phyloP scores from a whole-genome alignment of 306 rosid species.

The Mimosa pudica region DNA sequence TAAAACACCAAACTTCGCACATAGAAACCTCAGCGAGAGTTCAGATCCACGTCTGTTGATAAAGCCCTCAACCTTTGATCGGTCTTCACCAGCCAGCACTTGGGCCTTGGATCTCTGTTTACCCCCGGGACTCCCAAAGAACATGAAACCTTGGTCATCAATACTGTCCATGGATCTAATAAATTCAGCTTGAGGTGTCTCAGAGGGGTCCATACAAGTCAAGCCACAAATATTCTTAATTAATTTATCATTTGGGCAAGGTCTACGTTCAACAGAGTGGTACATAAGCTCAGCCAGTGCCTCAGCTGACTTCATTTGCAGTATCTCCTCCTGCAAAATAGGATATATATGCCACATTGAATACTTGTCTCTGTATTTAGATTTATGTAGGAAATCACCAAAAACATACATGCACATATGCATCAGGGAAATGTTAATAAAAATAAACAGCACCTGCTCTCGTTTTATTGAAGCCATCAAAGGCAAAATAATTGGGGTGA shows the following conservation, averaged over 20 bases:
- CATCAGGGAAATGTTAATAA: not conserved
- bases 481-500: conserved; percentile 89
- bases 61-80: conserved; percentile 88
- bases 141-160: conserved; percentile 85
- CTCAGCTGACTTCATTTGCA: conserved; percentile 92
- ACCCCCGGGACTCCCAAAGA: conserved; percentile 54
- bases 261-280: conserved; percentile 78
- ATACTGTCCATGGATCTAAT: conserved; percentile 74
- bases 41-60: conserved; percentile 97
- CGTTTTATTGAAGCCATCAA: conserved; percentile 94
- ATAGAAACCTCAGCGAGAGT: conserved; percentile 77
- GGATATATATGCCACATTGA: conserved; percentile 26
- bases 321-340: conserved; percentile 78
- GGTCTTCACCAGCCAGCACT: conserved; percentile 75
- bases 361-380: not conserved
- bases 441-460: conserved; percentile 71
- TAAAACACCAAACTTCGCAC: conserved; percentile 73
- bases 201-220: conserved; percentile 85
- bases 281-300: conserved; percentile 94
- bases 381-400: not conserved
- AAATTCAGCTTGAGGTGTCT: conserved; percentile 91
- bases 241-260: conserved; percentile 93
- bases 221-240: conserved; percentile 86
- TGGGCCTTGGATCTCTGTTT: conserved; percentile 79
- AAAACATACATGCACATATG: not conserved